These are phyloP conservation scores for Aureobasidium pullulans DNA, from an alignment of 2,329 filamentous ascomycete genomes.

Conservation along the genomic window DNA sequence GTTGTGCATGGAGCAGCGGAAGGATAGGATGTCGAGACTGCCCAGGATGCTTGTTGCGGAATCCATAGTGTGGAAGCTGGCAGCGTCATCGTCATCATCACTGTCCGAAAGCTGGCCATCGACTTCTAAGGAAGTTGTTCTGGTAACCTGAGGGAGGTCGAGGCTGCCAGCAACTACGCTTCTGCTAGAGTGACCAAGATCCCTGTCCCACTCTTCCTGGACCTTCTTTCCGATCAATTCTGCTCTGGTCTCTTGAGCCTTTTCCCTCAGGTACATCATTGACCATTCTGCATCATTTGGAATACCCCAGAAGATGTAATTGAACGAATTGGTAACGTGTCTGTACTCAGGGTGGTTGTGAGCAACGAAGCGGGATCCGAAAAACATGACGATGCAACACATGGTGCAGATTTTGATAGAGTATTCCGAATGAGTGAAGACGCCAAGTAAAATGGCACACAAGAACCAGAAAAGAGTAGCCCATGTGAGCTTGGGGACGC, in stretches of 20 bases:
- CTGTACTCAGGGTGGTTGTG: conserved; percentile 31
- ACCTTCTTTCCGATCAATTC: conserved; percentile 19
- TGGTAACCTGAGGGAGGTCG: not conserved
- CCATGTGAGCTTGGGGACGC: conserved; percentile 27
- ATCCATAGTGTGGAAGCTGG: conserved; percentile 18
- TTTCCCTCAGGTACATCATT: conserved; percentile 24
- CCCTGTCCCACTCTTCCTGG: conserved; percentile 15
- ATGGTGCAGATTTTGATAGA: conserved; percentile 31
- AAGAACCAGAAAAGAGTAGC: conserved; percentile 29
- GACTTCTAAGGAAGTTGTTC: not conserved
- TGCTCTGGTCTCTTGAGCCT: conserved; percentile 24
- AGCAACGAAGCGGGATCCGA: conserved; percentile 30
- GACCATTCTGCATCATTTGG: conserved; percentile 31
- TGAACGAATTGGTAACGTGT: conserved; percentile 28
- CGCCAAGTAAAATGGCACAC: conserved; percentile 25
- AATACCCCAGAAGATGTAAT: conserved; percentile 34
- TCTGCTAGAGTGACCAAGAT: not conserved
- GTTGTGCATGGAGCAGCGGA: conserved; percentile 20
- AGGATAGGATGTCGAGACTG: conserved; percentile 20
- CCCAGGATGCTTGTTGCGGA: conserved; percentile 19
- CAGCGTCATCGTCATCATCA: conserved; percentile 3
- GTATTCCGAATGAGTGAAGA: conserved; percentile 27
- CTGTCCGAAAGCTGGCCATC: not conserved
- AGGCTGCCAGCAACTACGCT: not conserved
- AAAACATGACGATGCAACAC: conserved; percentile 29